Evolutionary conservation across 2,329 filamentous ascomycete species (phyloP).

Genomic region (Sporothrix euskadiensis): DNA sequence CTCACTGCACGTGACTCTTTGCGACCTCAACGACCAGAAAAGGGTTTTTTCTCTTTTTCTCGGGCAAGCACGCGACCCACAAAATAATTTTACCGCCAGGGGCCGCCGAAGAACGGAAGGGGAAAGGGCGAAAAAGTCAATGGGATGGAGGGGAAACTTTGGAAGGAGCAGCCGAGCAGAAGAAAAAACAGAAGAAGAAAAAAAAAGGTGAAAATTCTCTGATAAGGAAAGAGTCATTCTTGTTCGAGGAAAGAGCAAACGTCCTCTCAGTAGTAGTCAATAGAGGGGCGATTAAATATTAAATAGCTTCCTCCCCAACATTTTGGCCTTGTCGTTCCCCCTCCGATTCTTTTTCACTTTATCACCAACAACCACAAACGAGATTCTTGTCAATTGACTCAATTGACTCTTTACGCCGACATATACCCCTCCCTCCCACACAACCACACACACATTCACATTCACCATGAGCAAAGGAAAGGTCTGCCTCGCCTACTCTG

Average conservation of each 20-base stretch:
- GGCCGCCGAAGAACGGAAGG: conserved; percentile 20
- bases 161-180: conserved; percentile 11
- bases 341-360: neutral
- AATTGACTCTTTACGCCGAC: neutral
- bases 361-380: neutral
- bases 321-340: neutral
- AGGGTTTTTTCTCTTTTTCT: neutral
- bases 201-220: conserved; percentile 25
- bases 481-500: conserved; percentile 39
- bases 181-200: neutral
- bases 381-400: neutral
- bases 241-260: neutral
- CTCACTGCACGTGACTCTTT: conserved; percentile 10
- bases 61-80: conserved; percentile 1
- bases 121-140: conserved; percentile 11
- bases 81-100: neutral
- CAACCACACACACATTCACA: conserved; percentile 12
- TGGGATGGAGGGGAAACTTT: conserved; percentile 2
- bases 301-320: conserved; percentile 21
- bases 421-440: conserved; percentile 5
- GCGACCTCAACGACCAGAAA: neutral
- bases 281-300: conserved; percentile 24
- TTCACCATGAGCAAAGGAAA: conserved; percentile 39
- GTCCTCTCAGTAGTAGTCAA: neutral
- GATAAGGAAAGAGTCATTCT: conserved; percentile 24